phyloP scores from a whole-genome alignment of 176 grass and related monocot species.

The Canna indica region DNA sequence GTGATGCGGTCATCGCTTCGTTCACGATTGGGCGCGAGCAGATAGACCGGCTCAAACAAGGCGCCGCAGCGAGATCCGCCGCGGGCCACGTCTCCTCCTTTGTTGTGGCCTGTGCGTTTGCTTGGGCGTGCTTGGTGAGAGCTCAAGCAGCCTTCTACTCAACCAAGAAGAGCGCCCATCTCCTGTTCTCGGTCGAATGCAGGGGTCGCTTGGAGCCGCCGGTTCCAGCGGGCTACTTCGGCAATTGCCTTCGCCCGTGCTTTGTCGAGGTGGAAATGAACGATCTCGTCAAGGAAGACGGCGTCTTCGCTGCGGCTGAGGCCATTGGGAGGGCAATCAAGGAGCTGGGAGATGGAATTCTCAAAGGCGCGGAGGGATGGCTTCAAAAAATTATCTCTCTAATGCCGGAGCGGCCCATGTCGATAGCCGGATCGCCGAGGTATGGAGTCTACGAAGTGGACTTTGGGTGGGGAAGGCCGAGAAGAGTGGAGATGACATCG shows the following conservation, averaged over 20 bases:
- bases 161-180: slow-evolving; percentile 35
- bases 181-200: slow-evolving; percentile 87
- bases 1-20: slow-evolving; percentile 46
- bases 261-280: slow-evolving; percentile 50
- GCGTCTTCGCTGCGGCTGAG: slow-evolving; percentile 43
- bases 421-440: slow-evolving; percentile 71
- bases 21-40: slow-evolving; percentile 43
- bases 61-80: slow-evolving; percentile 21
- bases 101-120: slow-evolving; percentile 81
- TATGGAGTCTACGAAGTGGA: slow-evolving; percentile 71
- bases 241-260: slow-evolving; percentile 86
- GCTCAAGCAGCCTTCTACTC: slow-evolving; percentile 8
- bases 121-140: slow-evolving; percentile 64
- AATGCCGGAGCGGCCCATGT: slow-evolving; percentile 66
- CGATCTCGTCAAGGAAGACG: slow-evolving; percentile 34
- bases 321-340: slow-evolving; percentile 53
- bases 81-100: slow-evolving; percentile 61
- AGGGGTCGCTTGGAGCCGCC: slow-evolving; percentile 50
- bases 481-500: slow-evolving; percentile 75
- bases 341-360: slow-evolving; percentile 50
- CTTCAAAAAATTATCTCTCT: slow-evolving; percentile 70
- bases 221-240: slow-evolving; percentile 57
- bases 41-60: slow-evolving; percentile 64
- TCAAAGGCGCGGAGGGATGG: slow-evolving; percentile 71
- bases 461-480: slow-evolving; percentile 46